Evolutionary conservation across 2,329 filamentous ascomycete species (phyloP).

Genomic region (Akanthomyces muscarius): DNA sequence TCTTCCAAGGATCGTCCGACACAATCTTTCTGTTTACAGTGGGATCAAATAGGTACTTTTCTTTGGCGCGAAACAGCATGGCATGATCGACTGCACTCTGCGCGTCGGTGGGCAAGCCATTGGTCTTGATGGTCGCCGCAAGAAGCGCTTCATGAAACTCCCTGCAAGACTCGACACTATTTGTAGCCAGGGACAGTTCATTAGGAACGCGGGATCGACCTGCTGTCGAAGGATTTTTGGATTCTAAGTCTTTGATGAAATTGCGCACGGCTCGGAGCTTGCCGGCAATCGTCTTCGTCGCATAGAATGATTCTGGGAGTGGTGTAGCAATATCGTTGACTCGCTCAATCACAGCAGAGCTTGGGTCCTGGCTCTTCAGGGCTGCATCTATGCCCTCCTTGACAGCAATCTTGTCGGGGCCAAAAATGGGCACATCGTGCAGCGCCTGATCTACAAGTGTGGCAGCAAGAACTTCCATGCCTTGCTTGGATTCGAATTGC

Average conservation of each 20-base stretch:
- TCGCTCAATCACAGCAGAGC: conserved; percentile 34
- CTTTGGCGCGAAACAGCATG: conserved; percentile 57
- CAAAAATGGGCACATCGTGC: conserved; percentile 54
- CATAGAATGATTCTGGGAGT: conserved; percentile 40
- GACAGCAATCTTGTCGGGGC: conserved; percentile 44
- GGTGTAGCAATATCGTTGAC: conserved; percentile 32
- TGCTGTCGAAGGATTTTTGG: conserved; percentile 29
- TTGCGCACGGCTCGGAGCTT: conserved; percentile 46
- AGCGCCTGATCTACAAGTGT: conserved; percentile 51
- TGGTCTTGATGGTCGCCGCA: conserved; percentile 39
- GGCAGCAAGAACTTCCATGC: conserved; percentile 50
- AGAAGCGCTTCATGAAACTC: conserved; percentile 56
- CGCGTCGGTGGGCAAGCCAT: conserved; percentile 47
- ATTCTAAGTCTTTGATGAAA: conserved; percentile 30
- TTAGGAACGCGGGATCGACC: conserved; percentile 22
- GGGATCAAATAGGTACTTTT: conserved; percentile 62
- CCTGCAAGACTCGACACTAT: conserved; percentile 44
- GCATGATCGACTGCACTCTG: conserved; percentile 52
- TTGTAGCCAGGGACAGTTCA: conserved; percentile 36
- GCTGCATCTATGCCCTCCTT: conserved; percentile 39
- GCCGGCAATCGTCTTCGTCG: conserved; percentile 41
- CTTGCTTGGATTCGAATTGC: conserved; percentile 54
- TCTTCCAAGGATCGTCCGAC: conserved; percentile 68
- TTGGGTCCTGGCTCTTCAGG: conserved; percentile 33
- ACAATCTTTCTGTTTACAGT: conserved; percentile 63